phyloP scores from a whole-genome alignment of 345 rosid genomes.

The Gossypium herbaceum region DNA sequence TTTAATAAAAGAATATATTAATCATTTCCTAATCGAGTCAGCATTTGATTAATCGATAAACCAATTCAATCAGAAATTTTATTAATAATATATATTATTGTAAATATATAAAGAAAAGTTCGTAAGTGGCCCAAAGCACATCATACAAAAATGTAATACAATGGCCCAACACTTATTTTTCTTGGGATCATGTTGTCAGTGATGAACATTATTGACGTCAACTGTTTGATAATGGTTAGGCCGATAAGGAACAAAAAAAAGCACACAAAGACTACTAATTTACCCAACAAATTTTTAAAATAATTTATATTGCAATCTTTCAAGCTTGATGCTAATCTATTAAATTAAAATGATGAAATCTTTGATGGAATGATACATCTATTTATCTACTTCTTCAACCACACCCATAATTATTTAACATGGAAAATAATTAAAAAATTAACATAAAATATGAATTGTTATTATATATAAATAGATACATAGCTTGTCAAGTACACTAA shows the following conservation, averaged over 20 bases:
- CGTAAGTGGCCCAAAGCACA: too few species aligned
- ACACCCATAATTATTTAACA: not conserved
- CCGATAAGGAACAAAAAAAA: not conserved
- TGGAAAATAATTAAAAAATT: not conserved
- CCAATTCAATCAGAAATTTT: rapidly evolving
- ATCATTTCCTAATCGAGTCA: too few species aligned
- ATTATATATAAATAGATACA: not conserved
- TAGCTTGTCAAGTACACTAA: not conserved
- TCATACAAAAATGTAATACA: too few species aligned
- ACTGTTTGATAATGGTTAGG: not conserved
- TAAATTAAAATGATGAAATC: not conserved
- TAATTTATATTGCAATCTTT: not conserved
- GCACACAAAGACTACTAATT: not conserved
- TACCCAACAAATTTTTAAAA: not conserved
- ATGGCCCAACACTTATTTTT: too few species aligned
- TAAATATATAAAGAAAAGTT: too few species aligned
- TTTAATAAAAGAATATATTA: too few species aligned
- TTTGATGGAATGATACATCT: not conserved
- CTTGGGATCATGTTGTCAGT: too few species aligned
- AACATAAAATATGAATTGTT: not conserved
- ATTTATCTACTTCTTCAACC: not conserved
- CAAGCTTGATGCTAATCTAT: not conserved
- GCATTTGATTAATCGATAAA: too few species aligned
- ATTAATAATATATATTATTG: too few species aligned
- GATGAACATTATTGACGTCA: not conserved